phyloP scores from a whole-genome alignment of 805 yeast genomes.

The Clavispora santaluciae region DNA sequence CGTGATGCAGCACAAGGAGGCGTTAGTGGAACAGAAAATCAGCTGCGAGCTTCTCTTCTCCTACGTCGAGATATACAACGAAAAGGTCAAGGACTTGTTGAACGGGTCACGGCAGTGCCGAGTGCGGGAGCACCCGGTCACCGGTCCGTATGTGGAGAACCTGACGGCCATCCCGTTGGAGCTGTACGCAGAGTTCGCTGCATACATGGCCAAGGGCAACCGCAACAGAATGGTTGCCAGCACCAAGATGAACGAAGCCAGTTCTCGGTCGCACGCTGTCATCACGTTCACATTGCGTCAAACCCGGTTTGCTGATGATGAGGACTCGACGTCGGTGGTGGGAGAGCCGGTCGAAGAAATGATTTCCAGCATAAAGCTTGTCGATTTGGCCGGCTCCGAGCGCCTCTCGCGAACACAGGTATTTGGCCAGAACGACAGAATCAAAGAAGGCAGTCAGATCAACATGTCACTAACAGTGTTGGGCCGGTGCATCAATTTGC shows the following conservation, averaged over 20 bases:
- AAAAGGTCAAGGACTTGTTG: constrained; percentile 64
- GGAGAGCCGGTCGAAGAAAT: constrained; percentile 44
- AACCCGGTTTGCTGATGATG: constrained; percentile 36
- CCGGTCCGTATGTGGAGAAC: constrained; percentile 71
- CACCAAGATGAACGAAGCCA: constrained; percentile 65
- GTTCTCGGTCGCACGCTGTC: constrained; percentile 81
- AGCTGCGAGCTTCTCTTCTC: constrained; percentile 45
- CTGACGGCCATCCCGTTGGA: constrained; percentile 48
- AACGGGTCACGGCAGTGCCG: constrained; percentile 30
- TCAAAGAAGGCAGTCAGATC: constrained; percentile 72
- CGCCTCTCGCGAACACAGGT: constrained; percentile 60
- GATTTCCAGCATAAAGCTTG: constrained; percentile 59
- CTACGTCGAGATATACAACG: constrained; percentile 74
- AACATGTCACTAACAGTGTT: constrained; percentile 74
- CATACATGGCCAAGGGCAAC: constrained; percentile 48
- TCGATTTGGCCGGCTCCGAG: constrained; percentile 83
- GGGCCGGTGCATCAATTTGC: constrained; percentile 58
- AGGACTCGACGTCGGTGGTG: constrained; percentile 11
- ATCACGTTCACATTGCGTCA: constrained; percentile 60
- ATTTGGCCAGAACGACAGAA: constrained; percentile 47
- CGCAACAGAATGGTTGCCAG: constrained; percentile 60
- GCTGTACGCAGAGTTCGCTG: constrained; percentile 45
- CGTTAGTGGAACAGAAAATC: constrained; percentile 32
- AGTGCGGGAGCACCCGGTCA: constrained; percentile 61
- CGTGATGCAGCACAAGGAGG: constrained; percentile 42